Evolutionary conservation across 2,329 filamentous ascomycete species (phyloP), one percentile per base, ranked within the genome.

Genomic region (Davidsoniella neocaledoniae): DNA sequence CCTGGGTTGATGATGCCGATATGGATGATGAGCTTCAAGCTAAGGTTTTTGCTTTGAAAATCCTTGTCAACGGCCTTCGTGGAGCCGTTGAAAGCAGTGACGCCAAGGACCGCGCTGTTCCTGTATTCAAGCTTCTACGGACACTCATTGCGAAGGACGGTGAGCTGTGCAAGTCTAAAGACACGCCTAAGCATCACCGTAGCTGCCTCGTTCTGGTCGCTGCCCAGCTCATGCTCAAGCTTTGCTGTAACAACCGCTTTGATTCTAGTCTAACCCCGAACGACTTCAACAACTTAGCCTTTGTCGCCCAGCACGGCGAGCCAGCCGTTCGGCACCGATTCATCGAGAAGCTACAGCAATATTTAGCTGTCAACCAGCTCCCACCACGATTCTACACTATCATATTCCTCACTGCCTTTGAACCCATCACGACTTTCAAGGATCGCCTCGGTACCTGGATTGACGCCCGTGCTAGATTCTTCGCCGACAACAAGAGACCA

Each of bases 381-480:
- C 73, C 77, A 1, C 68, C 73, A 10, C 79, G 90, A 8, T 98
- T 93, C 71, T 91, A 94, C 63, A 83, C 86, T 0, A 81, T 94
- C 39, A 72, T 94, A 5, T 96, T 95, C 67, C 68, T 96, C 41
- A 82, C 87, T 29, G 90, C 91, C 1, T 95, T 91, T 61, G 91
- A 98, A 65, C 91, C 90, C 0, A 74, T 78, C 37, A 61, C 67
- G n/a, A 74, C 76, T 14, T 75, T 94, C 61, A 84, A 81, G 61
- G 77, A 77, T 46, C 77, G 81, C 40, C 81, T 86, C 2, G 77
- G 85, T 54, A 94, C 86, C 0, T 98, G 91, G 88, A 77, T 96
- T 46, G 81, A 84, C 47, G 90, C 88, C 42, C 78, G 88, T 12
- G 79, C 82, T 7, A 76, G 79, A 17, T 72, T 75, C 49, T 85